Evolutionary conservation across 805 yeast genomes (phyloP).

Genomic region (Kodamaea jinghongensis): DNA sequence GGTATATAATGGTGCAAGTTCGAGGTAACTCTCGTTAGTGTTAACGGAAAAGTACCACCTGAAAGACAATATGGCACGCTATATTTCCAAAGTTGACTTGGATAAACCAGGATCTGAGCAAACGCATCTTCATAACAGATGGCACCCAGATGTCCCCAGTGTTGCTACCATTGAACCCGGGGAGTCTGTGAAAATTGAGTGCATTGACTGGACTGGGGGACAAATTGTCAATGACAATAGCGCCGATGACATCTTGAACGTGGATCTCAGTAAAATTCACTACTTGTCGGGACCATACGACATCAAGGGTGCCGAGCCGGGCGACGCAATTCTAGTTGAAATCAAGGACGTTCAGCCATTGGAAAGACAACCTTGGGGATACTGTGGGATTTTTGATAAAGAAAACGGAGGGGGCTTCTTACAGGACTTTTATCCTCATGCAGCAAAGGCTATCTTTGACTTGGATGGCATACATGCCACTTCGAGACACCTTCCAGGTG

Average conservation of each 20-base stretch:
- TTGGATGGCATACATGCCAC: conserved; percentile 50
- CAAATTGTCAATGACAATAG: conserved; percentile 46
- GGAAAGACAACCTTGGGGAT: conserved; percentile 54
- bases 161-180: conserved; percentile 38
- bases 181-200: conserved; percentile 47
- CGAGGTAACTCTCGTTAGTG: too few species aligned
- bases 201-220: conserved; percentile 56
- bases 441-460: conserved; percentile 52
- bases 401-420: conserved; percentile 52
- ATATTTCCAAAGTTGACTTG: conserved; percentile 37
- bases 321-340: conserved; percentile 49
- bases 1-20: too few species aligned
- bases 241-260: conserved; percentile 47
- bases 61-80: conserved; percentile 7
- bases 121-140: conserved; percentile 48
- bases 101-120: conserved; percentile 46
- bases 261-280: conserved; percentile 46
- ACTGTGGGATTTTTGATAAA: conserved; percentile 47
- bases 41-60: not conserved
- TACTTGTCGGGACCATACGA: conserved; percentile 50
- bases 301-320: conserved; percentile 44
- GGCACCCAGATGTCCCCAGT: conserved; percentile 53
- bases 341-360: conserved; percentile 52
- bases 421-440: conserved; percentile 47
- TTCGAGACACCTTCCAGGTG: conserved; percentile 50